Conservation (phyloP, 2,329 filamentous ascomycete species). For the Pseudopithomyces maydicus region DNA sequence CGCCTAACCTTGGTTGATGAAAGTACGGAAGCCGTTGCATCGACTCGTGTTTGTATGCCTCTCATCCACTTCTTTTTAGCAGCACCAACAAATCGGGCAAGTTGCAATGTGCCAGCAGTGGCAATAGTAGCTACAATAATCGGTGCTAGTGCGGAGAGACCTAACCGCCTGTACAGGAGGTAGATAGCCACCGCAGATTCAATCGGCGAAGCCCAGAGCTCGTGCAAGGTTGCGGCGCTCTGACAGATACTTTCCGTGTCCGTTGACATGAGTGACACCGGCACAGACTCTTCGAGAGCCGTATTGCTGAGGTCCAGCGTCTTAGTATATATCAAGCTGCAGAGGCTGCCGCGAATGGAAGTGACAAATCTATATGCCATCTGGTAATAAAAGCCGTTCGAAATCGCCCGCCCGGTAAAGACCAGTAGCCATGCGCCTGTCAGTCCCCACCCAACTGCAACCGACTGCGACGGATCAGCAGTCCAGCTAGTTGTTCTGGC, state of each 20-base stretch:
- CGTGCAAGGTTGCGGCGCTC: slow-evolving; percentile 15
- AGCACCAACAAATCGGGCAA: slow-evolving; percentile 28
- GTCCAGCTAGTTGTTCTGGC: slow-evolving; percentile 1
- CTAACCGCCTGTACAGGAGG: slow-evolving; percentile 25
- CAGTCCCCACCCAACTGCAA: slow-evolving; percentile 1
- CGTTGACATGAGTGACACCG: slow-evolving; percentile 8
- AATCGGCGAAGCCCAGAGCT: slow-evolving; percentile 23
- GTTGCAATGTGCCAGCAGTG: slow-evolving; percentile 22
- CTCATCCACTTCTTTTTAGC: slow-evolving; percentile 32
- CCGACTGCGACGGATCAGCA: background rate
- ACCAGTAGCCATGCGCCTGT: slow-evolving; percentile 10
- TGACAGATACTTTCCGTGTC: slow-evolving; percentile 9
- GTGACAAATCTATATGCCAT: slow-evolving; percentile 12
- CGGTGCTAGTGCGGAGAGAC: slow-evolving; percentile 25
- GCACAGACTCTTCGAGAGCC: background rate
- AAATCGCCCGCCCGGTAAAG: slow-evolving; percentile 5
- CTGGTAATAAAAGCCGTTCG: slow-evolving; percentile 12
- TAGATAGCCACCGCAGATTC: slow-evolving; percentile 18
- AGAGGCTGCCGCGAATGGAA: slow-evolving; percentile 4
- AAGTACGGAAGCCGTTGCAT: slow-evolving; percentile 35
- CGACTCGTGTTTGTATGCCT: slow-evolving; percentile 31
- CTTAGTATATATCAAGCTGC: slow-evolving; percentile 7
- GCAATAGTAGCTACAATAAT: slow-evolving; percentile 20
- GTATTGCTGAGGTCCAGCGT: slow-evolving; percentile 1
- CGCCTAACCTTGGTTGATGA: slow-evolving; percentile 1